Percentiles rank a stretch among this genome's conserved stretches.
phyloP scores from a whole-genome alignment of 352 stramenopile genomes.

The Pythium utonaiense region DNA sequence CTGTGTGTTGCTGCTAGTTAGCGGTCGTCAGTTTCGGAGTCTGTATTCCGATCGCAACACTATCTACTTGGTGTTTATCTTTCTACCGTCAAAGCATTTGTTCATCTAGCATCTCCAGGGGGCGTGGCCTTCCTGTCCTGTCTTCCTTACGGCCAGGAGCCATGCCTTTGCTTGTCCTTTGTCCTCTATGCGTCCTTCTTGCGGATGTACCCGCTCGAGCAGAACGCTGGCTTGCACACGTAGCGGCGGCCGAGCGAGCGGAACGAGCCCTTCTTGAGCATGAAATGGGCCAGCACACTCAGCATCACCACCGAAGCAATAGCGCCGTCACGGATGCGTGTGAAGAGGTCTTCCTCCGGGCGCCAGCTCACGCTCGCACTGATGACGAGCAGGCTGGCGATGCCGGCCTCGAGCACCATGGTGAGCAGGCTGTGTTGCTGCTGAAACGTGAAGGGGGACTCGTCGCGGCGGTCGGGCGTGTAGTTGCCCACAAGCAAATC shows the following conservation, averaged over 20 bases:
- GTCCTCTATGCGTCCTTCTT: slow-evolving; percentile 43
- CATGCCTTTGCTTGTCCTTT: neutral
- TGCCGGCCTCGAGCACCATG: slow-evolving; percentile 50
- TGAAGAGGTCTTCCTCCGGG: slow-evolving; percentile 45
- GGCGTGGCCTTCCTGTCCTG: no score
- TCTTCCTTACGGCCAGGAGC: no score
- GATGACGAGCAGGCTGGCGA: slow-evolving; percentile 49
- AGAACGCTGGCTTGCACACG: slow-evolving; percentile 85
- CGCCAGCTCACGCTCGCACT: slow-evolving; percentile 66
- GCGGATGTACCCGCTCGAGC: slow-evolving; percentile 83
- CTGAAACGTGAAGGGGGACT: slow-evolving; percentile 80
- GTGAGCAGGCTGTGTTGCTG: slow-evolving; percentile 75
- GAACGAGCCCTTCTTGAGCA: slow-evolving; percentile 83
- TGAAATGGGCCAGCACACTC: slow-evolving; percentile 49
- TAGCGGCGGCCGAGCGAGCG: slow-evolving; percentile 72
- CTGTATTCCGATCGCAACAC: neutral
- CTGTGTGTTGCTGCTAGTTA: no score
- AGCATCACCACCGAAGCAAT: slow-evolving; percentile 51
- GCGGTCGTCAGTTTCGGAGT: no score
- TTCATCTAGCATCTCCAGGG: neutral
- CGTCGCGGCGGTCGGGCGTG: slow-evolving; percentile 66
- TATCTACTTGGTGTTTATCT: neutral
- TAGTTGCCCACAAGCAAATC: slow-evolving; percentile 88
- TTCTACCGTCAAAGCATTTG: neutral
- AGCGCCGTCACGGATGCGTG: slow-evolving; percentile 58